Percentiles rank a stretch among this genome's conserved stretches.
These are phyloP conservation scores for Aspergillus eucalypticola DNA, from an alignment of 2,329 filamentous ascomycete genomes.

Conservation along the genomic window DNA sequence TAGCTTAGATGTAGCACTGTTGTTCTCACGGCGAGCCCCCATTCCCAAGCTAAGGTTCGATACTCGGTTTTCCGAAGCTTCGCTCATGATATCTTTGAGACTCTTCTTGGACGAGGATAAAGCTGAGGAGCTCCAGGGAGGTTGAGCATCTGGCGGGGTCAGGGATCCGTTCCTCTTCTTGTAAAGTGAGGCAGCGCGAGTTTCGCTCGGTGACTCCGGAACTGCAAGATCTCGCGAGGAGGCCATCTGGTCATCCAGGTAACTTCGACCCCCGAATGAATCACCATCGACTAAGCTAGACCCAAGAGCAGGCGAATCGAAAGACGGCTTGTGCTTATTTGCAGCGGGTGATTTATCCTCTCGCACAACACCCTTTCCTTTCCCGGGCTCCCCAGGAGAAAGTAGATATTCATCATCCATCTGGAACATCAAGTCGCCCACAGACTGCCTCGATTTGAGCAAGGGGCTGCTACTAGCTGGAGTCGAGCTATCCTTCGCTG, in stretches of 20 bases:
- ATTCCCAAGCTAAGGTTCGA: constrained; percentile 57
- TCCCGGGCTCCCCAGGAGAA: constrained; percentile 27
- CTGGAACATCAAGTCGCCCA: constrained; percentile 81
- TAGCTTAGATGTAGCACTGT: constrained; percentile 59
- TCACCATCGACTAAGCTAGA: constrained; percentile 29
- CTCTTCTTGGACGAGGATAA: constrained; percentile 66
- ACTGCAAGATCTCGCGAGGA: constrained; percentile 22
- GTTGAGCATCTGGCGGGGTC: constrained; percentile 33
- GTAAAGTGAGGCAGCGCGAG: constrained; percentile 21
- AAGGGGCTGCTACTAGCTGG: constrained; percentile 62
- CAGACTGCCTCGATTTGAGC: constrained; percentile 67
- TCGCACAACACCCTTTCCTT: constrained; percentile 34
- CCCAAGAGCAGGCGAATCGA: constrained; percentile 28
- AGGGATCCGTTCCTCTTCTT: constrained; percentile 28
- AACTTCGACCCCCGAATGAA: constrained; percentile 29
- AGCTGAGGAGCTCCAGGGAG: constrained; percentile 56
- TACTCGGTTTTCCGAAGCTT: constrained; percentile 53
- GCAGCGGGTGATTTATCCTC: constrained; percentile 19
- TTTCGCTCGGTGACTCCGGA: constrained; percentile 28
- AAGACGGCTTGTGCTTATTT: constrained; percentile 21
- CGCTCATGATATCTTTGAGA: constrained; percentile 74
- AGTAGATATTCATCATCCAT: constrained; percentile 76
- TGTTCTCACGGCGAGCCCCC: constrained; percentile 46
- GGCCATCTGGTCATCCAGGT: constrained; percentile 33
- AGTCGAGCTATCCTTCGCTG: constrained; percentile 43